Conservation (phyloP, 169 alveolate species). For the Plasmodium malariae region DNA sequence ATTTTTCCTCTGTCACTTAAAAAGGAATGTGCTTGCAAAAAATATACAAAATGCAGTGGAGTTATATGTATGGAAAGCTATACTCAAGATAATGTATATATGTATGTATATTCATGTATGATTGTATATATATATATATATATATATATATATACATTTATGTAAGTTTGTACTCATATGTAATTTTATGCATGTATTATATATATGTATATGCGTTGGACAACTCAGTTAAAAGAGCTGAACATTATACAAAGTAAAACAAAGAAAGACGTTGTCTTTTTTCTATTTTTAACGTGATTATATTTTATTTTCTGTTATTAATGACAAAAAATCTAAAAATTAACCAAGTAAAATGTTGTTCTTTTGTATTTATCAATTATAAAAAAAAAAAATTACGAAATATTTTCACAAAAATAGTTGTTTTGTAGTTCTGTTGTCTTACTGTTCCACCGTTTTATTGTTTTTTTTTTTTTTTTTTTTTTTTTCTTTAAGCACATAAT, state of each 20-base stretch:
- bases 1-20: slow-evolving; percentile 11
- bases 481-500: not conserved
- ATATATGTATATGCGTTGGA: slow-evolving; percentile 5
- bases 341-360: slow-evolving; percentile 1
- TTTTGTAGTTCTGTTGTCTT: too few relatives aligned
- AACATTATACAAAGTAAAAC: slow-evolving; percentile 9
- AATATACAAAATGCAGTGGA: not conserved
- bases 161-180: too few relatives aligned
- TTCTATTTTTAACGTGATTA: not conserved
- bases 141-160: not conserved
- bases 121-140: too few relatives aligned
- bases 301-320: not conserved
- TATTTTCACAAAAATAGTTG: not conserved
- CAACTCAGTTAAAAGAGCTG: slow-evolving; percentile 4
- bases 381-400: slow-evolving; percentile 24
- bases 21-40: not conserved
- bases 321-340: not conserved
- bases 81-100: too few relatives aligned
- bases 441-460: too few relatives aligned
- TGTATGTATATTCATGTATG: too few relatives aligned
- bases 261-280: slow-evolving; percentile 21
- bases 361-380: not conserved
- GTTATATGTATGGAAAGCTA: not conserved
- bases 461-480: not conserved
- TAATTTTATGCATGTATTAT: slow-evolving; percentile 4